These are phyloP conservation scores for Strobilomyces dryophilus DNA, from an alignment of 768 basidiomycete genomes.

Conservation along the genomic window DNA sequence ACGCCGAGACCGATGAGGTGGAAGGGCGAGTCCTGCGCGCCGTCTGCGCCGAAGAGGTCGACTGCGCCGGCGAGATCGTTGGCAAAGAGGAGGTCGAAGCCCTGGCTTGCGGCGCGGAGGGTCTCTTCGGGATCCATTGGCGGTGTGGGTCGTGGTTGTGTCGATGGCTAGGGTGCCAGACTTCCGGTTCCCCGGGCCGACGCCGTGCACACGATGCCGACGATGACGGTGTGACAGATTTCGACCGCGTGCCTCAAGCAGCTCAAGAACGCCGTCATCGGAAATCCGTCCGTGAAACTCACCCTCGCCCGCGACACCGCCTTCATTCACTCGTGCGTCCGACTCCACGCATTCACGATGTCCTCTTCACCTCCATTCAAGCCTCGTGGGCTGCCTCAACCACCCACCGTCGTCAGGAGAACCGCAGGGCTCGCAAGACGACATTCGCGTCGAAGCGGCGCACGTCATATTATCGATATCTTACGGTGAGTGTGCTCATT, in stretches of 20 bases:
- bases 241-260: no score
- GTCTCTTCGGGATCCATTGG: conserved; percentile 25
- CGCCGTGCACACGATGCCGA: no score
- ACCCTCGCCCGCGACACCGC: no score
- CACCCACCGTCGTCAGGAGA: conserved; percentile 31
- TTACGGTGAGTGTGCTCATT: conserved; percentile 42
- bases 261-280: no score
- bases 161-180: no score
- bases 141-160: no score
- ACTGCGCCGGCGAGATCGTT: conserved; percentile 60
- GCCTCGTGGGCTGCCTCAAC: conserved; percentile 56
- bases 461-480: conserved; percentile 72
- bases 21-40: conserved; percentile 51
- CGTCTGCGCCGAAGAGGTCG: conserved; percentile 36
- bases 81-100: conserved; percentile 69
- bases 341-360: no score
- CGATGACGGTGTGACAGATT: no score
- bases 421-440: conserved; percentile 40
- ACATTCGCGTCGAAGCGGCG: conserved; percentile 66
- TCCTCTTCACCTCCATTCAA: no score
- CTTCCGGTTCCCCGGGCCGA: no score
- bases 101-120: conserved; percentile 38
- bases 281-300: no score
- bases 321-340: no score
- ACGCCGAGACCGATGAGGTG: conserved; percentile 36